Evolutionary conservation across 2,329 filamentous ascomycete genomes (phyloP), one percentile per base, ranked within the genome.

Genomic region (Pleoardoris graminearum): DNA sequence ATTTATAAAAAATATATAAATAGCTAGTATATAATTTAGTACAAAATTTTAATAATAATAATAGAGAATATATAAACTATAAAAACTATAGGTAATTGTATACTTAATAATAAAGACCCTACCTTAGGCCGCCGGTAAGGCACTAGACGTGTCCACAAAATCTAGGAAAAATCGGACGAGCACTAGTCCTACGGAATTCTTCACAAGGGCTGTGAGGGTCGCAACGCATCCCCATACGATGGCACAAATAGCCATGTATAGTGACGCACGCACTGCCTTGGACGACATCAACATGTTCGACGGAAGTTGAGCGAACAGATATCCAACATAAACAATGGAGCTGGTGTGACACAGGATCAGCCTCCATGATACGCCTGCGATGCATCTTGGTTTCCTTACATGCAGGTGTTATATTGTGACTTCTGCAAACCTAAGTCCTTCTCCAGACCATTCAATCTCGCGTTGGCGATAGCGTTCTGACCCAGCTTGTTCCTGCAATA

Each of bases 381-480:
- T 29, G 7, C 27, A 29, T 29, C 41, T 43, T 43, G n/a, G n/a
- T n/a, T n/a, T n/a, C n/a, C n/a, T n/a, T n/a, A 43, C 74, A 60
- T 87, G 84, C 57, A 86, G 68, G 56, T 68, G 44, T 66, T 65
- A 51, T 70, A 66, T 30, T 68, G 67, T n/a, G 55, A 58, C 7
- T 54, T 59, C 17, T 38, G 41, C 27, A 62, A 60, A 11, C 57
- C 61, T 7, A 63, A 53, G 42, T 88, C 85, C 1, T 76, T 73
- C 50, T 86, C 80, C 11, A 89, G 74, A 12, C 83, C 82, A 63
- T 84, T 82, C 43, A 88, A 76, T 10, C 80, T 79, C 0, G 86
- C 86, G 2, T 84, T 79, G 1, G 84, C 84, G 54, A 88, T 85
- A 67, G 87, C 85, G 68, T 85, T 85, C 25, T 83, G 78, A 61